Base-by-base conservation (phyloP, 2,329 filamentous ascomycete species). In the Emericellopsis atlantica region DNA sequence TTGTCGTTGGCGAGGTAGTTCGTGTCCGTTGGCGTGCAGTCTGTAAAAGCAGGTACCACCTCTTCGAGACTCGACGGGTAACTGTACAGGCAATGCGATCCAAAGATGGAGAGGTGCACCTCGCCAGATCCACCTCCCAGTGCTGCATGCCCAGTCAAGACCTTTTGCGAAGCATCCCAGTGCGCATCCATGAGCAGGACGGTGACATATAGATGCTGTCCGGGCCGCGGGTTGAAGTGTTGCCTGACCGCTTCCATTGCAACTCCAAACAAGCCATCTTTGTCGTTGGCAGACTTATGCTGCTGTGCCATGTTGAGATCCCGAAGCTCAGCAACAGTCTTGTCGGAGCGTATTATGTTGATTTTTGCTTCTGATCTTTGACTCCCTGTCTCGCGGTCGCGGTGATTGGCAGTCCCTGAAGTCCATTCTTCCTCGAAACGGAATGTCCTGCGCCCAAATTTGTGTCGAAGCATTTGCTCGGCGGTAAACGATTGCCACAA, bases 401-500 rank as follows among this genome's bases (percentile, higher is more conserved):
- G 79, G 49, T 75, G 73, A 44, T 84, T 90, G 44, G 86, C 70
- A 2, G 85, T 84, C 7, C 89, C 89, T 3, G 79, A 77, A 45
- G 84, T 84, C 92, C 92, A 96, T 56, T 95, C 85, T 59, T 98
- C 92, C 51, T 96, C 92, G 46, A 94, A 89, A 35, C 89, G 36
- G 59, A 95, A 96, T 40, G 77, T 81, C 43, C 90, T 79, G 44
- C 90, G 76, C 9, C 89, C 88, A 49, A 96, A 77, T 45, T 82
- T 84, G 56, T 95, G 84, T 46, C 87, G 80, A 58, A 78, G 83
- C 90, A 96, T 96, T 57, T 96, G 89, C 58, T 98, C 92, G 6
- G 86, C 87, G 0, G 90, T 96, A 54, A 94, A 96, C 7, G 89
- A 87, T 58, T 98, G 92, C 89, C 92, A 96, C 12, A 96, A 69